Percentiles rank a stretch among this genome's conserved stretches.
Evolutionary conservation across 2,329 filamentous ascomycete genomes (phyloP).

Genomic region (Byssothecium circinans): DNA sequence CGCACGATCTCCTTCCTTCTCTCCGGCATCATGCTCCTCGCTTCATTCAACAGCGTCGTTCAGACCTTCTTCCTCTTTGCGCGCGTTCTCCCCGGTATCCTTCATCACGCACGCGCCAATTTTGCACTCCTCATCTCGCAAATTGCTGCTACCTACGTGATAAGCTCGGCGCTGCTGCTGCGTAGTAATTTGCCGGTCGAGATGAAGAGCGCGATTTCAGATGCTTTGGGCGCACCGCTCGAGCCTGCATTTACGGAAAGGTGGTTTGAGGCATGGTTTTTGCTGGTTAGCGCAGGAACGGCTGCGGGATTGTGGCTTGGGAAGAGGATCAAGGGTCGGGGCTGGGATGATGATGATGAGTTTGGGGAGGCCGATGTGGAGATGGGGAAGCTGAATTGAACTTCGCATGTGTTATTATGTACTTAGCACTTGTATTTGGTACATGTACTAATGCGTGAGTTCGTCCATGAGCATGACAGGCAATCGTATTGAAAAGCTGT

Average conservation of each 20-base stretch:
- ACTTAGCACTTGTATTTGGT: background rate
- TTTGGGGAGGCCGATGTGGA: conserved; percentile 60
- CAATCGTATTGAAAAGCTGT: no score
- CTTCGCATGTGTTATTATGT: background rate
- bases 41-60: conserved; percentile 79
- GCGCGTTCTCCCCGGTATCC: conserved; percentile 70
- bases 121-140: conserved; percentile 78
- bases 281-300: conserved; percentile 68
- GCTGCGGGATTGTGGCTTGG: conserved; percentile 74
- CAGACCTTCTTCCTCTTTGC: conserved; percentile 83
- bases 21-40: conserved; percentile 78
- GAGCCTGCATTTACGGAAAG: conserved; percentile 72
- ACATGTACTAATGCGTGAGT: no score
- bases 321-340: conserved; percentile 57
- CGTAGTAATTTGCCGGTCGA: conserved; percentile 77
- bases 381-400: conserved; percentile 68
- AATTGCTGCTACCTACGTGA: conserved; percentile 82
- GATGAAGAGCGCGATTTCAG: conserved; percentile 74
- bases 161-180: conserved; percentile 75
- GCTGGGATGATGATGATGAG: conserved; percentile 43
- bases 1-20: conserved; percentile 83
- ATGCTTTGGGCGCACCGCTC: conserved; percentile 75
- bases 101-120: conserved; percentile 75
- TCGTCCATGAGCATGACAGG: no score
- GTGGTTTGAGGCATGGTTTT: conserved; percentile 89